Evolutionary conservation across 2,329 filamentous ascomycete genomes (phyloP).

Genomic region (Aspergillus tanneri): DNA sequence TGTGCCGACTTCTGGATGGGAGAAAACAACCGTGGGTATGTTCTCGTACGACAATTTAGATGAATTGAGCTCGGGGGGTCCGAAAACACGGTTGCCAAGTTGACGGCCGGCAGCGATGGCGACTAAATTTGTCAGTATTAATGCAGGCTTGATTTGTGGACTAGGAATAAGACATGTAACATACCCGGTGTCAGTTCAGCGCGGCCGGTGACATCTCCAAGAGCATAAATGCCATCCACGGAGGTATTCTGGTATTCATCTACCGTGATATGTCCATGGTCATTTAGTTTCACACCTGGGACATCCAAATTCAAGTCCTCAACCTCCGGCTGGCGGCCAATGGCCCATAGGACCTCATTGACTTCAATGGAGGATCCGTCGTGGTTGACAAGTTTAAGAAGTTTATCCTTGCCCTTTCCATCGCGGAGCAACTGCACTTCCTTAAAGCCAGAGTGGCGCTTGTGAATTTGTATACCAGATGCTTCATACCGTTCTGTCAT

Average conservation of each 20-base stretch:
- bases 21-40: slow-evolving; percentile 54
- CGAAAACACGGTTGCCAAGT: slow-evolving; percentile 52
- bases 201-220: slow-evolving; percentile 54
- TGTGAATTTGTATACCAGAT: slow-evolving; percentile 50
- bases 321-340: slow-evolving; percentile 49
- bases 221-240: slow-evolving; percentile 49
- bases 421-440: slow-evolving; percentile 47
- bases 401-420: slow-evolving; percentile 48
- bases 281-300: slow-evolving; percentile 43
- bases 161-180: slow-evolving; percentile 4
- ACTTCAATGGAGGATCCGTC: slow-evolving; percentile 47
- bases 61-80: slow-evolving; percentile 44
- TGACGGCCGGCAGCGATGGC: slow-evolving; percentile 54
- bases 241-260: slow-evolving; percentile 54
- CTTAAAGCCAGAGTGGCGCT: slow-evolving; percentile 47
- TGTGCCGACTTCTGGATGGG: slow-evolving; percentile 52
- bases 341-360: slow-evolving; percentile 53
- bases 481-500: slow-evolving; percentile 54
- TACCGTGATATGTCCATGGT: slow-evolving; percentile 45
- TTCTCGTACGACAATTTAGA: slow-evolving; percentile 51
- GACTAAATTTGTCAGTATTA: slow-evolving; percentile 30
- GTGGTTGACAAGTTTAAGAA: slow-evolving; percentile 45
- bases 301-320: slow-evolving; percentile 44
- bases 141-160: not conserved
- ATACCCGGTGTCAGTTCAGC: slow-evolving; percentile 52